These are phyloP conservation scores for Hirsutella rhossiliensis DNA, from an alignment of 2,329 filamentous ascomycete genomes.

Conservation along the genomic window DNA sequence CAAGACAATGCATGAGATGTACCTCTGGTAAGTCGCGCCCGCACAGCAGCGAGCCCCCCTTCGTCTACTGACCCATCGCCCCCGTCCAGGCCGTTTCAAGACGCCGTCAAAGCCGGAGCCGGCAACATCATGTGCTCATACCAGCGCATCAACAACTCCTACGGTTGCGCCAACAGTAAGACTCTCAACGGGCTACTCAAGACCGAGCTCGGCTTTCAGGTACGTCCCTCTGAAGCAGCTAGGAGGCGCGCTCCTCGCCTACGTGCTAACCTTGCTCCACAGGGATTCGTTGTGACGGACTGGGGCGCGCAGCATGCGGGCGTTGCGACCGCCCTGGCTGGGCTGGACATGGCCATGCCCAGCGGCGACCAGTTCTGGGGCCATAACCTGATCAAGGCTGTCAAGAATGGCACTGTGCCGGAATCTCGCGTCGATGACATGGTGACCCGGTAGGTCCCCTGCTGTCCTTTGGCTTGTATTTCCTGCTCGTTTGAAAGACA, in stretches of 20 bases:
- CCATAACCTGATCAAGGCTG: slow-evolving; percentile 42
- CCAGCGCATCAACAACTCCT: slow-evolving; percentile 60
- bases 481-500: not conserved
- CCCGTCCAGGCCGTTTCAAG: slow-evolving; percentile 49
- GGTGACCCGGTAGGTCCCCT: slow-evolving; percentile 28
- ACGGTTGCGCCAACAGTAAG: slow-evolving; percentile 58
- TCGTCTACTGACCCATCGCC: not conserved
- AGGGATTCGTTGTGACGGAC: slow-evolving; percentile 56
- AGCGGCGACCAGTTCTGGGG: slow-evolving; percentile 27
- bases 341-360: slow-evolving; percentile 64
- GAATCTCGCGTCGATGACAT: slow-evolving; percentile 48
- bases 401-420: slow-evolving; percentile 47
- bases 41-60: not conserved
- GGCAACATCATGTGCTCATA: slow-evolving; percentile 51
- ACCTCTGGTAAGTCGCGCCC: slow-evolving; percentile 40
- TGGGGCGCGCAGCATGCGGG: slow-evolving; percentile 57
- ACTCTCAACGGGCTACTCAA: slow-evolving; percentile 56
- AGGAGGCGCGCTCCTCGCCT: not conserved
- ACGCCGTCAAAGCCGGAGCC: slow-evolving; percentile 51
- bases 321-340: slow-evolving; percentile 48
- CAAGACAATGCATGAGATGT: slow-evolving; percentile 48
- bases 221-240: not conserved
- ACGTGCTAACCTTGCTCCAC: not conserved
- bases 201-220: slow-evolving; percentile 43
- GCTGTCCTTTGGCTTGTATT: not conserved